Conservation (phyloP, 768 basidiomycete species). For the Pisolithus sp. region DNA sequence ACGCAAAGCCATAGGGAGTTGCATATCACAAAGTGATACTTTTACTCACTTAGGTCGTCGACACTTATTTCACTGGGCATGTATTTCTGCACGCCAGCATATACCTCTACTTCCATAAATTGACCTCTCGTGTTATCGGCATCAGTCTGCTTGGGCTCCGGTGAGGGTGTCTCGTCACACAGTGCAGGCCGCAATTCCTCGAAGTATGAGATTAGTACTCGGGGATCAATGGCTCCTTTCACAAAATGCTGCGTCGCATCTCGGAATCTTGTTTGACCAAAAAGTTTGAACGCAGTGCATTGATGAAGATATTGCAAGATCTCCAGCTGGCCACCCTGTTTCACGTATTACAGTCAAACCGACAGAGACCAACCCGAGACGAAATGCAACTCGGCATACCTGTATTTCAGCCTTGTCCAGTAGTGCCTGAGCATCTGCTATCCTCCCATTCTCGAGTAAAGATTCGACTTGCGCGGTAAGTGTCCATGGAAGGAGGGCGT, state of each 20-base stretch:
- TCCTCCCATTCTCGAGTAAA: constrained; percentile 54
- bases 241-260: constrained; percentile 76
- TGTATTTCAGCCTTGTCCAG: constrained; percentile 47
- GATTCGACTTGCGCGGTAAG: constrained; percentile 68
- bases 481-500: constrained; percentile 65
- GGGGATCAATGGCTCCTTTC: constrained; percentile 77
- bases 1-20: constrained; percentile 12
- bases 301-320: constrained; percentile 77
- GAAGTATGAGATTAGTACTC: constrained; percentile 75
- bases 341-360: constrained; percentile 5
- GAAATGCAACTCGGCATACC: constrained; percentile 8
- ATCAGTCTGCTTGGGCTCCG: not conserved
- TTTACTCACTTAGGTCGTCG: constrained; percentile 79
- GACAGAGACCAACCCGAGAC: not conserved
- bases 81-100: constrained; percentile 65
- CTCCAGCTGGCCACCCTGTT: constrained; percentile 39
- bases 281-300: constrained; percentile 72
- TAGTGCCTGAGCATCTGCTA: constrained; percentile 58
- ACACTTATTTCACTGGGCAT: constrained; percentile 66
- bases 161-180: constrained; percentile 28
- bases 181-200: constrained; percentile 66
- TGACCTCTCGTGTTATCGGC: constrained; percentile 7
- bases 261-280: constrained; percentile 75
- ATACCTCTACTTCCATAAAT: constrained; percentile 59
- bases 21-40: constrained; percentile 8